phyloP scores from a whole-genome alignment of 208 protist genomes.

The Balamuthia mandrillaris region DNA sequence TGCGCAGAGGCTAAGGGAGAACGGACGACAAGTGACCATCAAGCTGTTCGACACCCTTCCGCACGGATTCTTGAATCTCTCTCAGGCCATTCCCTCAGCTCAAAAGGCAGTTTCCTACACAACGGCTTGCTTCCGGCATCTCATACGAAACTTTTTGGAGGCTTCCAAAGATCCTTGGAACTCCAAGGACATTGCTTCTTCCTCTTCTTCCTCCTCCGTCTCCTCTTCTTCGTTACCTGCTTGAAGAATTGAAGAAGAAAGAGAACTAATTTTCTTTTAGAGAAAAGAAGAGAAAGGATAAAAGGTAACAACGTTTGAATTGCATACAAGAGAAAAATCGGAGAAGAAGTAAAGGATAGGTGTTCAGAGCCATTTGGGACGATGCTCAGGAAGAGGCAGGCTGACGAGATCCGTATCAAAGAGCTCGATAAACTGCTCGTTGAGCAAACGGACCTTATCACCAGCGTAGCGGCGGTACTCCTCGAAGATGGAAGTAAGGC shows the following conservation, averaged over 20 bases:
- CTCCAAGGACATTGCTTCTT: too few species aligned
- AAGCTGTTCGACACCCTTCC: background rate
- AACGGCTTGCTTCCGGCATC: too few species aligned
- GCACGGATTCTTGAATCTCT: background rate
- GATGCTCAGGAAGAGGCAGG: slow-evolving; percentile 66
- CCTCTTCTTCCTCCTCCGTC: too few species aligned
- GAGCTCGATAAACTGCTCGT: slow-evolving; percentile 99
- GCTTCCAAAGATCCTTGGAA: too few species aligned
- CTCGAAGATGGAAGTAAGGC: slow-evolving; percentile 94
- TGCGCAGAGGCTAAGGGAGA: too few species aligned
- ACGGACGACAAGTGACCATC: background rate
- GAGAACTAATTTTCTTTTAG: too few species aligned
- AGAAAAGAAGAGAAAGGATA: too few species aligned
- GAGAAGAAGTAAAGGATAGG: background rate
- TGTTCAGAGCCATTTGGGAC: slow-evolving; percentile 47
- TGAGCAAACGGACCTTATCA: slow-evolving; percentile 84
- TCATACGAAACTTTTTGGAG: too few species aligned
- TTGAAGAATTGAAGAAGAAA: too few species aligned
- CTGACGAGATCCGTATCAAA: slow-evolving; percentile 95
- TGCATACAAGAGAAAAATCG: background rate
- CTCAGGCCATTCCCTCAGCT: background rate
- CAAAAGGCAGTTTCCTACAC: too few species aligned
- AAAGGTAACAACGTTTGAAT: too few species aligned
- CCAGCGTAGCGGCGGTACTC: slow-evolving; percentile 94
- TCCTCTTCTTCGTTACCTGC: too few species aligned